These are phyloP conservation scores for Aspergillus ibericus DNA, from an alignment of 2,329 filamentous ascomycete species.

Conservation along the genomic window DNA sequence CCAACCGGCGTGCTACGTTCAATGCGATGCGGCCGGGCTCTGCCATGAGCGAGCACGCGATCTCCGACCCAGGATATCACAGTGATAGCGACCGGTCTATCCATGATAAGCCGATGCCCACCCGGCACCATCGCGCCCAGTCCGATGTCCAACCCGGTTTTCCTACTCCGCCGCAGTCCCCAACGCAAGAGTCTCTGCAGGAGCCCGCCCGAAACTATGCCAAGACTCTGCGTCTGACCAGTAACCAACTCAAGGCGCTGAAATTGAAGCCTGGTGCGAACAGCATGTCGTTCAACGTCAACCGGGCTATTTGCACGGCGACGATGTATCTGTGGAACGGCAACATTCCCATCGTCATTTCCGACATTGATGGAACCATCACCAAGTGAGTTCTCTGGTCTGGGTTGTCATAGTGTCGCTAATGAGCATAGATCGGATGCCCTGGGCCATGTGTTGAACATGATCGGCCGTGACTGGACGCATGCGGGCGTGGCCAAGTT, in stretches of 20 bases:
- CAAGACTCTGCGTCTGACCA: slow-evolving; percentile 92
- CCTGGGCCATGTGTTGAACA: slow-evolving; percentile 89
- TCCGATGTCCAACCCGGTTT: slow-evolving; percentile 70
- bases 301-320: slow-evolving; percentile 86
- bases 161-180: slow-evolving; percentile 58
- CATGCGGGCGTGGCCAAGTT: slow-evolving; percentile 95
- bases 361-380: slow-evolving; percentile 97
- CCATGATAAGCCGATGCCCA: slow-evolving; percentile 60
- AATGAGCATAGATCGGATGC: slow-evolving; percentile 66
- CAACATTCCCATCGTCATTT: slow-evolving; percentile 92
- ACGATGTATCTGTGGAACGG: slow-evolving; percentile 93
- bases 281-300: slow-evolving; percentile 93
- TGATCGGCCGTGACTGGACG: slow-evolving; percentile 97
- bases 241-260: slow-evolving; percentile 87
- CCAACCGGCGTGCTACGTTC: slow-evolving; percentile 63
- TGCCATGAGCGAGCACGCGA: slow-evolving; percentile 69
- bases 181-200: slow-evolving; percentile 48
- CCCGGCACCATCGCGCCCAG: slow-evolving; percentile 58
- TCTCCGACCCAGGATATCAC: slow-evolving; percentile 92
- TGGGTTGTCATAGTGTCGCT: neutral
- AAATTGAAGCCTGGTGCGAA: slow-evolving; percentile 84
- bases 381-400: slow-evolving; percentile 65
- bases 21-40: slow-evolving; percentile 52
- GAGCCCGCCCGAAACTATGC: slow-evolving; percentile 86
- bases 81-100: slow-evolving; percentile 75